phyloP scores from a whole-genome alignment of 148 eudicot species.

The Spergularia bocconei region DNA sequence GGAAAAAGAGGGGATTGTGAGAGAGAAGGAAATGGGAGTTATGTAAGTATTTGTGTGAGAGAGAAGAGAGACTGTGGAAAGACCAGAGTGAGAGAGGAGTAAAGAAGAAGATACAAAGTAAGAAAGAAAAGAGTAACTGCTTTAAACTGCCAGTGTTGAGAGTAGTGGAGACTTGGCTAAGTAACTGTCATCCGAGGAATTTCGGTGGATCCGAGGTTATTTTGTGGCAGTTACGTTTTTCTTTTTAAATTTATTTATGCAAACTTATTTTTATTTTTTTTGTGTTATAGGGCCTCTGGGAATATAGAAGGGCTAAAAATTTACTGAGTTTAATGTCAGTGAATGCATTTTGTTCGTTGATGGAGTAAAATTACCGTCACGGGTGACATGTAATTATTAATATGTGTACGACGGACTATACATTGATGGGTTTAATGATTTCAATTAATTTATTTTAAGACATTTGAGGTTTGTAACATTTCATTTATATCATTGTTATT shows the following conservation, averaged over 20 bases:
- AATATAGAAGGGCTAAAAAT: background rate
- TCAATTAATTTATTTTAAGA: too few species aligned
- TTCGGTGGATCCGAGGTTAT: slow-evolving; percentile 24
- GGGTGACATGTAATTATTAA: too few species aligned
- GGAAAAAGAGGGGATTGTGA: background rate
- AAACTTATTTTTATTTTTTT: background rate
- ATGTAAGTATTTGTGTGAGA: background rate
- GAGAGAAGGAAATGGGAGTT: slow-evolving; percentile 17
- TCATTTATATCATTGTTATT: too few species aligned
- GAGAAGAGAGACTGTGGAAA: background rate
- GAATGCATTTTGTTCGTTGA: background rate
- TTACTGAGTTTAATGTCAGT: background rate
- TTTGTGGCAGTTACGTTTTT: slow-evolving; percentile 22
- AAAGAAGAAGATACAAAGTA: background rate
- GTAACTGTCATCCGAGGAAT: slow-evolving; percentile 20
- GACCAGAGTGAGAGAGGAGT: slow-evolving; percentile 11
- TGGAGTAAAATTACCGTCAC: too few species aligned
- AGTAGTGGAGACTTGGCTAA: slow-evolving; percentile 8
- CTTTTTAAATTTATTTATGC: too few species aligned
- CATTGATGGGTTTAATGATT: too few species aligned
- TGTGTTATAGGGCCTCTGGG: too few species aligned
- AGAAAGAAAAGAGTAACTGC: slow-evolving; percentile 18
- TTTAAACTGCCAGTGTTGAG: slow-evolving; percentile 21
- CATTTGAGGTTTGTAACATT: too few species aligned
- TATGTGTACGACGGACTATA: too few species aligned